Conservation (phyloP, 2,329 filamentous ascomycete species). For the Fusarium albosuccineum region DNA sequence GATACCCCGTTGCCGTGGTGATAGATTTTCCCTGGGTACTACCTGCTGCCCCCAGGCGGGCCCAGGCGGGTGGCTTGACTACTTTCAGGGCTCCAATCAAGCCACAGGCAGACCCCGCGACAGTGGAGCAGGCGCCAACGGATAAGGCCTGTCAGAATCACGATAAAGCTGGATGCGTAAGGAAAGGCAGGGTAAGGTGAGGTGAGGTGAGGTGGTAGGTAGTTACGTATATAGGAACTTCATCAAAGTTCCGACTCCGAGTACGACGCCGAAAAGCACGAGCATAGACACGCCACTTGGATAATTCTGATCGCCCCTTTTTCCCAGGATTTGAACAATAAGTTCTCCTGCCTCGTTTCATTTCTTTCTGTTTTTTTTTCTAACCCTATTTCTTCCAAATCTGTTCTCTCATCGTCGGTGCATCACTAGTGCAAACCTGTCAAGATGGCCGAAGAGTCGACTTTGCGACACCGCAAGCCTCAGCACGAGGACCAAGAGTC, state of each 20-base stretch:
- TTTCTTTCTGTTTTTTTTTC: constrained; percentile 3
- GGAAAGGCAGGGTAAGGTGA: background rate
- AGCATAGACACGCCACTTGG: constrained; percentile 38
- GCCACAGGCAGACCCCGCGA: constrained; percentile 38
- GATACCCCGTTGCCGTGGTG: constrained; percentile 38
- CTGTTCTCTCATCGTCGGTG: background rate
- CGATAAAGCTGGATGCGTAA: constrained; percentile 39
- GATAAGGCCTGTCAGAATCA: constrained; percentile 33
- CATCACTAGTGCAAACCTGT: constrained; percentile 7
- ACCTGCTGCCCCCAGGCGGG: too few relatives aligned
- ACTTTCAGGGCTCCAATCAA: constrained; percentile 31
- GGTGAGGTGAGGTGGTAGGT: too few relatives aligned
- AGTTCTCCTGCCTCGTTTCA: constrained; percentile 11
- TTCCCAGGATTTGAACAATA: constrained; percentile 5
- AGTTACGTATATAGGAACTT: too few relatives aligned
- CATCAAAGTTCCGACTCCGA: constrained; percentile 32
- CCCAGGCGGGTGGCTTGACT: background rate
- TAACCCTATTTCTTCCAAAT: background rate
- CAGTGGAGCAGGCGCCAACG: constrained; percentile 28
- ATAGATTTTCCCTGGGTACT: constrained; percentile 6
- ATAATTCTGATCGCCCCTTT: constrained; percentile 22
- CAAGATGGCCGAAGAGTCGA: constrained; percentile 55
- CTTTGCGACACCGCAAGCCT: constrained; percentile 61
- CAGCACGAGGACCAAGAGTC: constrained; percentile 39
- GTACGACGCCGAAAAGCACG: constrained; percentile 24